Evolutionary conservation across 306 rosid genomes (phyloP), one percentile per base, ranked within the genome.

Genomic region (Cicer judaicum): DNA sequence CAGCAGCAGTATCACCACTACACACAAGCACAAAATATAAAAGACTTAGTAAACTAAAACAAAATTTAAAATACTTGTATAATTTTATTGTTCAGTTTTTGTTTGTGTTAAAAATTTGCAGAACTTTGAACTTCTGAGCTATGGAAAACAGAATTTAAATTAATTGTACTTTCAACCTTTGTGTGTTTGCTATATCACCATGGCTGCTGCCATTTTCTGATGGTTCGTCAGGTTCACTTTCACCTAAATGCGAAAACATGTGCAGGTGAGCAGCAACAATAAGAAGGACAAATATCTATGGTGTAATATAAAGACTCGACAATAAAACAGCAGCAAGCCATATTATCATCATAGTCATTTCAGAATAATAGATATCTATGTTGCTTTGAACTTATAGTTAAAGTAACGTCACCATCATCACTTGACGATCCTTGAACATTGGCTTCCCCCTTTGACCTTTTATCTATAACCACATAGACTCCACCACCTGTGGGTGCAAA

Each of bases 391-490:
- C 42, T 73, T 64, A 74, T 34, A 82, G 54, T 12, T 16, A 66
- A 70, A 52, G 79, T 38, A 72, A 68, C 63, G 62, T 82, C 83
- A 91, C 97, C 97, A 80, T 89, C 97, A 44, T 94, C 96, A 42
- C 91, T 87, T 13, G 97, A 90, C 52, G 94, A 82, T 15, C 82
- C 96, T 61, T 79, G 97, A 81, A 86, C 83, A 78, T 87, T 84
- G 65, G 76, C 71, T 57, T 85, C 90, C 40, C 75, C 75, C 83
- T 84, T 88, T 12, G 85, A 84, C 85, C 97, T 89, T 80, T 88
- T 88, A 76, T 94, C 98, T 77, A 93, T 91, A 84, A 93, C 94
- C 72, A 91, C 97, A 66, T 91, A 93, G 59, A 90, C 86, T 87
- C 96, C 94, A 78, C 89, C 73, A 82, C 97, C 98, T 93, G 86